Evolutionary conservation across 2,329 filamentous ascomycete species (phyloP).

Genomic region (Sclerotinia spermophila): DNA sequence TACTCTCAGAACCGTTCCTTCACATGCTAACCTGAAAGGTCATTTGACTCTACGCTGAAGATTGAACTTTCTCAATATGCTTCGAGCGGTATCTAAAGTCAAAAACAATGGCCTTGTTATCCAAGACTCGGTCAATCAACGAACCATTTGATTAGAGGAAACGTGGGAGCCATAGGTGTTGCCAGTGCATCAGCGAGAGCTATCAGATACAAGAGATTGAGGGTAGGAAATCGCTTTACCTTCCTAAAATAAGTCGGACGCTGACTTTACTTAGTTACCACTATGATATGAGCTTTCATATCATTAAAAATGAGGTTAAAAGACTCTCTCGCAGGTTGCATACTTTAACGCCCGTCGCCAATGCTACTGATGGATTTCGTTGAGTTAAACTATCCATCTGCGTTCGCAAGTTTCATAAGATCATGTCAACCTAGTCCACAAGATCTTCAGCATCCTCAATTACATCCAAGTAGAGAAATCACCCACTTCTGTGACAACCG

Average conservation of each 20-base stretch:
- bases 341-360: neutral
- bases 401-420: neutral
- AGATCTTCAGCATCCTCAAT: neutral
- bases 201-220: accelerated
- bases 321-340: neutral
- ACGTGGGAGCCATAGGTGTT: too few species aligned
- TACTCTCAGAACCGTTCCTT: neutral
- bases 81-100: constrained; percentile 26
- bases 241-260: neutral
- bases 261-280: neutral
- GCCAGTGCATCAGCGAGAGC: too few species aligned
- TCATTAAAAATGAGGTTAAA: neutral
- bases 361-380: neutral
- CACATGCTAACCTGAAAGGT: constrained; percentile 10
- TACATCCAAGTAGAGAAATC: neutral
- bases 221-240: neutral
- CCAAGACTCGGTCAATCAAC: constrained; percentile 28
- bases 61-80: constrained; percentile 28
- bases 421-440: neutral
- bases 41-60: constrained; percentile 33
- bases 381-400: neutral
- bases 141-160: constrained; percentile 27
- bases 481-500: neutral
- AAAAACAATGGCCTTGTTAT: constrained; percentile 34
- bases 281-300: neutral